Conservation (phyloP, 345 rosid species). For the sweet orange (Citrus sinensis) region DVS_A1.0 CM039167.1:4424501-4425000, state of each 20-base stretch:
- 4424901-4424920: slow-evolving; percentile 86
- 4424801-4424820: slow-evolving; percentile 85
- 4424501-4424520: slow-evolving; percentile 95
- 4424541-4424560: slow-evolving; percentile 68
- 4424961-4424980: slow-evolving; percentile 92
- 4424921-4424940: slow-evolving; percentile 90
- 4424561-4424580: slow-evolving; percentile 84
- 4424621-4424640: slow-evolving; percentile 75
- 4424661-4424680: slow-evolving; percentile 74
- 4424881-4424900: slow-evolving; percentile 84
- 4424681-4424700: slow-evolving; percentile 61
- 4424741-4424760: slow-evolving; percentile 74
- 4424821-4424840: slow-evolving; percentile 87
- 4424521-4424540: slow-evolving; percentile 74
- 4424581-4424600: slow-evolving; percentile 92
- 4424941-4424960: slow-evolving; percentile 90
- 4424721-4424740: slow-evolving; percentile 59
- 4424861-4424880: slow-evolving; percentile 86
- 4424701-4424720: slow-evolving; percentile 80
- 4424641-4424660: slow-evolving; percentile 85
- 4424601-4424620: slow-evolving; percentile 74
- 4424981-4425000: slow-evolving; percentile 69
- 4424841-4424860: slow-evolving; percentile 87
- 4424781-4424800: slow-evolving; percentile 91
- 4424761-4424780: slow-evolving; percentile 87